Evolutionary conservation across 1,284 basidiomycete genomes (phyloP).

Genomic region (Papiliotrema laurentii): DNA sequence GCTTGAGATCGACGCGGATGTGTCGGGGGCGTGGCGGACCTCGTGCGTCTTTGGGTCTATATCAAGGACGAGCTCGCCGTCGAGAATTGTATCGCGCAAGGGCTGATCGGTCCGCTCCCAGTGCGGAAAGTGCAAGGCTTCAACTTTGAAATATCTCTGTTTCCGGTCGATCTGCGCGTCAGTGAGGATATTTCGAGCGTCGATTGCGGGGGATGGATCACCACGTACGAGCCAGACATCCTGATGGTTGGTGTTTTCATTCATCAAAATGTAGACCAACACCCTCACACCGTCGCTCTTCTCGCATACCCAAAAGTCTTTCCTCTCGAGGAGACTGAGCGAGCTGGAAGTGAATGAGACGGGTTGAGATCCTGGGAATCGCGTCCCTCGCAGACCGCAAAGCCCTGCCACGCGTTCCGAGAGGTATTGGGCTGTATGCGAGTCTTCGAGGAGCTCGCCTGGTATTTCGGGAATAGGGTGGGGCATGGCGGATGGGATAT

Average conservation of each 20-base stretch:
- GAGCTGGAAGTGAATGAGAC: constrained; percentile 74
- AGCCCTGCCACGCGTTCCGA: constrained; percentile 60
- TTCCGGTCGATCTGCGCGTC: constrained; percentile 81
- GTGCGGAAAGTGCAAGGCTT: constrained; percentile 82
- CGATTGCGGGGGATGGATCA: neutral
- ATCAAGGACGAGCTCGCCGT: constrained; percentile 93
- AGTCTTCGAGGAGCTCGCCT: constrained; percentile 43
- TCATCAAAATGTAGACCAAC: constrained; percentile 69
- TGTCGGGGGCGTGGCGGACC: constrained; percentile 50
- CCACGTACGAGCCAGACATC: constrained; percentile 68
- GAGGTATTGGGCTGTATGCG: constrained; percentile 59
- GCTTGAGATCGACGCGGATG: constrained; percentile 2
- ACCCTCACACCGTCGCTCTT: constrained; percentile 98
- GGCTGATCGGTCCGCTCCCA: constrained; percentile 63
- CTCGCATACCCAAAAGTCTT: constrained; percentile 99
- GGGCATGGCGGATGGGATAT: constrained; percentile 20
- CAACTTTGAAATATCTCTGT: constrained; percentile 72
- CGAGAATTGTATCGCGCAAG: constrained; percentile 75
- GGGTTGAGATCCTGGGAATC: constrained; percentile 91
- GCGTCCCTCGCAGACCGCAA: constrained; percentile 60
- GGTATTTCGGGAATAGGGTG: constrained; percentile 45
- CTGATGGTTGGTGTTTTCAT: constrained; percentile 57
- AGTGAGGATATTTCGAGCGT: too few species aligned
- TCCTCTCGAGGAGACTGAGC: constrained; percentile 67
- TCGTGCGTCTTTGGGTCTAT: constrained; percentile 66